Percentiles rank a stretch among this genome's conserved stretches.
These are phyloP conservation scores for Salix brachista DNA, from an alignment of 345 rosid species.

Conservation along the genomic window DNA sequence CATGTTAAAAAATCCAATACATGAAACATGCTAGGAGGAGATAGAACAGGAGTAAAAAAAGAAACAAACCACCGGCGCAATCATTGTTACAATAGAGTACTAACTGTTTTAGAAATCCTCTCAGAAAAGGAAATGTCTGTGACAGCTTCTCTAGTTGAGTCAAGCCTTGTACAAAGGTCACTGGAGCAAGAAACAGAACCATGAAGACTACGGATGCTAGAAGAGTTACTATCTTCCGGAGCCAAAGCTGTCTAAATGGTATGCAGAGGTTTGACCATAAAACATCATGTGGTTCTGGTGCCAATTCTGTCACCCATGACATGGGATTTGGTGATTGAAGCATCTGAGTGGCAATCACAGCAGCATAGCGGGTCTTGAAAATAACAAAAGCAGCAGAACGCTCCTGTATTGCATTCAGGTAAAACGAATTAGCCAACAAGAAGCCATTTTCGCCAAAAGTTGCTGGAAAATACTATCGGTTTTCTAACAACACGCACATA, in stretches of 20 bases:
- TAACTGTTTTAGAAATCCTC: constrained; percentile 52
- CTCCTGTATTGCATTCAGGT: constrained; percentile 47
- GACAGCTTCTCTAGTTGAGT: constrained; percentile 62
- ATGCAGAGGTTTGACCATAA: constrained; percentile 82
- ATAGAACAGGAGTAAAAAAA: neutral
- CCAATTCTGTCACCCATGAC: constrained; percentile 86
- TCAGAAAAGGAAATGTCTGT: constrained; percentile 56
- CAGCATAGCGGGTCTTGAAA: constrained; percentile 83
- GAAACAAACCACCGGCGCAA: neutral
- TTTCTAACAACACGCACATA: neutral
- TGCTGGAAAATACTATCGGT: neutral
- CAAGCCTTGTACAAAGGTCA: constrained; percentile 73
- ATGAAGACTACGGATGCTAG: constrained; percentile 63
- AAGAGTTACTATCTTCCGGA: constrained; percentile 63
- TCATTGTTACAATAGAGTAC: constrained; percentile 23
- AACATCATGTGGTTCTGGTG: constrained; percentile 92
- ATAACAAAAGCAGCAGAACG: constrained; percentile 86
- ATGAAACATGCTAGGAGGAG: neutral
- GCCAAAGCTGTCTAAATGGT: constrained; percentile 82
- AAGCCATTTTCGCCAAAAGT: neutral
- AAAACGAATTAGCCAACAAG: neutral
- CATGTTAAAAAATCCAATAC: neutral
- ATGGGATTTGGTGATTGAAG: constrained; percentile 87
- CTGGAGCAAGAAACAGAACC: constrained; percentile 73
- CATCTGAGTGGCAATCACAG: constrained; percentile 69